A percentile compares a stretch with the other conserved stretches of the same genome.
These are phyloP conservation scores for Pestalotiopsis sp. DNA, from an alignment of 2,329 filamentous ascomycete genomes.

Conservation along the genomic window DNA sequence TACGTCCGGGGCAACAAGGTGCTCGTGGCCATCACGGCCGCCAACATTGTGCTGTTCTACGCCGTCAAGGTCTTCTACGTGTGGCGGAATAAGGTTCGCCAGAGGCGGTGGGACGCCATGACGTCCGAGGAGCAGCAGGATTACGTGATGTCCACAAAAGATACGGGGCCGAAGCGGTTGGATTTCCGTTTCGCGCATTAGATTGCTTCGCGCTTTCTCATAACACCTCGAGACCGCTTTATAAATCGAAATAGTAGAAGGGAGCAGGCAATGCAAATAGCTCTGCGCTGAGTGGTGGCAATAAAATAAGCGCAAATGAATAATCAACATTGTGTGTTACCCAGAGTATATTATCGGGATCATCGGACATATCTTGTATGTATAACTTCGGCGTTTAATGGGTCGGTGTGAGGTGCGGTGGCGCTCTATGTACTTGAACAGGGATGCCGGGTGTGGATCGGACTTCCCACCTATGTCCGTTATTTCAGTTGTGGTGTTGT, in stretches of 20 bases:
- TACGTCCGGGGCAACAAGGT: conserved; percentile 54
- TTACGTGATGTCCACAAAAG: conserved; percentile 51
- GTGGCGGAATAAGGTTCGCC: conserved; percentile 48
- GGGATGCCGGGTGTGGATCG: neutral
- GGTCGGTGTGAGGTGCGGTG: neutral
- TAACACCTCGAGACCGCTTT: too few relatives aligned
- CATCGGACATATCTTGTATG: neutral
- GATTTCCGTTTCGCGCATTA: conserved; percentile 58
- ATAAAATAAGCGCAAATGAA: too few relatives aligned
- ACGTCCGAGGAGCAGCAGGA: conserved; percentile 47
- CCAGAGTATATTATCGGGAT: neutral
- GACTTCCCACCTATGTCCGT: conserved; percentile 5
- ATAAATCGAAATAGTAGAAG: too few relatives aligned
- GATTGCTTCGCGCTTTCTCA: neutral
- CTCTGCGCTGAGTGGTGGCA: too few relatives aligned
- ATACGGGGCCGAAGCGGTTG: conserved; percentile 57
- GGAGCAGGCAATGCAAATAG: too few relatives aligned
- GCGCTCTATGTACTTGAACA: neutral
- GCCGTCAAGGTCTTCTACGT: conserved; percentile 50
- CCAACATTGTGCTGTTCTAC: conserved; percentile 50
- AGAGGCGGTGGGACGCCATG: conserved; percentile 45
- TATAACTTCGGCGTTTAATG: neutral
- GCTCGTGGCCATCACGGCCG: conserved; percentile 48
- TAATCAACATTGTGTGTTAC: neutral
- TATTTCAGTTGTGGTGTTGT: neutral